These are phyloP conservation scores for Draba incana DNA, from an alignment of 345 rosid species.

Conservation along the genomic window DNA sequence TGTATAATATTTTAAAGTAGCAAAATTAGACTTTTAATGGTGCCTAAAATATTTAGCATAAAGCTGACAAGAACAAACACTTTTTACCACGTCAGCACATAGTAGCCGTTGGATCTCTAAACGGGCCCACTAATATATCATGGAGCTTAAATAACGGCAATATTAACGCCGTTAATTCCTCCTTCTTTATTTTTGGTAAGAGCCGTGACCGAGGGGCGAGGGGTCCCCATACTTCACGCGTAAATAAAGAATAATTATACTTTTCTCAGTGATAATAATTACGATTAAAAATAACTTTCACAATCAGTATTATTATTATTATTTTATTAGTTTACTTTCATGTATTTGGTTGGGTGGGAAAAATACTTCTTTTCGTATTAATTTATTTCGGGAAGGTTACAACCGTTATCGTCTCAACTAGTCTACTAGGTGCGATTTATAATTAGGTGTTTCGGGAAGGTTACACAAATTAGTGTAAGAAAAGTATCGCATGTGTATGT, in stretches of 20 bases:
- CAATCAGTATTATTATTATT: neutral
- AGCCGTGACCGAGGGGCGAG: neutral
- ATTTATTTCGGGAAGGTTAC: conserved; percentile 27
- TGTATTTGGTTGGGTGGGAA: neutral
- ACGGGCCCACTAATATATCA: neutral
- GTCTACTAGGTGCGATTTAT: conserved; percentile 13
- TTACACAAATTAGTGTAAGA: neutral
- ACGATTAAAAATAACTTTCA: neutral
- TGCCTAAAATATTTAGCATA: no score
- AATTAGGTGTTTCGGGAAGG: no score
- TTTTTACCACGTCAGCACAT: conserved; percentile 10
- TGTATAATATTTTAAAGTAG: neutral
- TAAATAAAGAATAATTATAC: neutral
- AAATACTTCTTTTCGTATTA: neutral
- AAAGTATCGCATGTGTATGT: conserved; percentile 22
- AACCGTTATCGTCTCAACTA: conserved; percentile 26
- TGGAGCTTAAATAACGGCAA: conserved; percentile 11
- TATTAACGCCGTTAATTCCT: conserved; percentile 9
- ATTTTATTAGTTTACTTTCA: neutral
- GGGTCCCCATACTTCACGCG: conserved; percentile 45
- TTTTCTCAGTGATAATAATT: conserved; percentile 6
- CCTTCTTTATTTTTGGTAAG: neutral
- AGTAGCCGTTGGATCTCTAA: conserved; percentile 21
- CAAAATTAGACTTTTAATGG: neutral
- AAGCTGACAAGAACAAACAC: conserved; percentile 17